These are phyloP conservation scores for Mortierella claussenii DNA, from an alignment of 192 early-diverging fungal genomes.

Conservation along the genomic window DNA sequence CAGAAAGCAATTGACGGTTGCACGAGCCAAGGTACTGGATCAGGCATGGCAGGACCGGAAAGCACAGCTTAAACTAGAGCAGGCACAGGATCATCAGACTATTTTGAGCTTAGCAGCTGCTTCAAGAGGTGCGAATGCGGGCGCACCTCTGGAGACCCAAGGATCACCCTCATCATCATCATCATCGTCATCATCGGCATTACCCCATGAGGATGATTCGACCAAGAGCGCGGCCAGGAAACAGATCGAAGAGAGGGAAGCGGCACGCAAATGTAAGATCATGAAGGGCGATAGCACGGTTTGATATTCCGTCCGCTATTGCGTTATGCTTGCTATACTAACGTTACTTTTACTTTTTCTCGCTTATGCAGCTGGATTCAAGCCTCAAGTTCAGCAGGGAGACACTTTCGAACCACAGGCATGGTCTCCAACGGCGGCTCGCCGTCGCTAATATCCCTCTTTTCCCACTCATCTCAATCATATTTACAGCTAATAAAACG, in stretches of 20 bases:
- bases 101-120: conserved; percentile 19
- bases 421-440: conserved; percentile 39
- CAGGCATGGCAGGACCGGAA: conserved; percentile 52
- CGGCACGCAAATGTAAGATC: conserved; percentile 49
- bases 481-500: too few species aligned
- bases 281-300: too few species aligned
- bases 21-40: conserved; percentile 39
- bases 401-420: conserved; percentile 43
- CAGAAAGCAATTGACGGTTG: conserved; percentile 36
- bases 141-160: too few species aligned
- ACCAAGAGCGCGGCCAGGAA: conserved; percentile 41
- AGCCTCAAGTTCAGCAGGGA: conserved; percentile 47
- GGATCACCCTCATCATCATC: not conserved
- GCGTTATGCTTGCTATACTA: too few species aligned
- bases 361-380: conserved; percentile 35
- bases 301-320: too few species aligned
- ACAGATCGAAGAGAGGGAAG: conserved; percentile 47
- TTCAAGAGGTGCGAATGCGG: not conserved
- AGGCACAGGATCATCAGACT: conserved; percentile 24
- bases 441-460: conserved; percentile 21
- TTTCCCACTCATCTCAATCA: too few species aligned
- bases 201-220: conserved; percentile 4
- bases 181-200: not conserved
- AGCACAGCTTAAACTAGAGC: conserved; percentile 40
- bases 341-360: not conserved